Conservation (phyloP, 805 yeast genomes). For the Myxozyma vanderwaltii region DNA sequence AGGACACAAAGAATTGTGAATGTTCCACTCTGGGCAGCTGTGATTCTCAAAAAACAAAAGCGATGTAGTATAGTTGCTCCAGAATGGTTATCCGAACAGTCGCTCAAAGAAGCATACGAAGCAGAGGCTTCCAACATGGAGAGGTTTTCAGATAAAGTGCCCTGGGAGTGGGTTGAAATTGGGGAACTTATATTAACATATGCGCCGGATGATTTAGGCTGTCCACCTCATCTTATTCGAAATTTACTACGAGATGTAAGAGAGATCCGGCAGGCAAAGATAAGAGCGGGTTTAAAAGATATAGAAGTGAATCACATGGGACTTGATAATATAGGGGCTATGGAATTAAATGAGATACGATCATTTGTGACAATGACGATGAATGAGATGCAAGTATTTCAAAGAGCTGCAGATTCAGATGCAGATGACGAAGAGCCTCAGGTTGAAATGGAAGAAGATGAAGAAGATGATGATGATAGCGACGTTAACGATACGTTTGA, state of each 20-base stretch:
- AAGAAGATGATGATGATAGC: conserved; percentile 12
- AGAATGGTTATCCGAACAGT: conserved; percentile 67
- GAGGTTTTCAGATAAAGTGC: conserved; percentile 64
- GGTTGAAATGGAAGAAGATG: conserved; percentile 3
- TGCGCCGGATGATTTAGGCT: conserved; percentile 78
- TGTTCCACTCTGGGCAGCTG: conserved; percentile 87
- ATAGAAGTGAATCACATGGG: conserved; percentile 82
- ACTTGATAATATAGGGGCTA: conserved; percentile 74
- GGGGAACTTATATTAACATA: conserved; percentile 64
- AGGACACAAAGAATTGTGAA: conserved; percentile 66
- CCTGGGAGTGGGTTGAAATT: conserved; percentile 87
- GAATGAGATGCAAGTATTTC: conserved; percentile 69
- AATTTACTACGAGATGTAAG: conserved; percentile 77
- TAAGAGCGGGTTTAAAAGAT: conserved; percentile 73
- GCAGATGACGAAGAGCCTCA: conserved; percentile 27
- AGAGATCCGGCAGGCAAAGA: conserved; percentile 79
- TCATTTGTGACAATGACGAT: conserved; percentile 80
- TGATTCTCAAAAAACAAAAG: conserved; percentile 77
- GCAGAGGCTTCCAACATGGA: conserved; percentile 62
- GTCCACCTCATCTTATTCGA: conserved; percentile 69
- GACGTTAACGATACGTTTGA: conserved; percentile 7
- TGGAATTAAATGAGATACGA: conserved; percentile 87
- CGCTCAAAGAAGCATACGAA: conserved; percentile 60
- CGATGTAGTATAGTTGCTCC: conserved; percentile 88
- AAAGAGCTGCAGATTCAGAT: conserved; percentile 41